Conservation (phyloP, 768 basidiomycete species). For the Rhodotorula paludigena region DNA sequence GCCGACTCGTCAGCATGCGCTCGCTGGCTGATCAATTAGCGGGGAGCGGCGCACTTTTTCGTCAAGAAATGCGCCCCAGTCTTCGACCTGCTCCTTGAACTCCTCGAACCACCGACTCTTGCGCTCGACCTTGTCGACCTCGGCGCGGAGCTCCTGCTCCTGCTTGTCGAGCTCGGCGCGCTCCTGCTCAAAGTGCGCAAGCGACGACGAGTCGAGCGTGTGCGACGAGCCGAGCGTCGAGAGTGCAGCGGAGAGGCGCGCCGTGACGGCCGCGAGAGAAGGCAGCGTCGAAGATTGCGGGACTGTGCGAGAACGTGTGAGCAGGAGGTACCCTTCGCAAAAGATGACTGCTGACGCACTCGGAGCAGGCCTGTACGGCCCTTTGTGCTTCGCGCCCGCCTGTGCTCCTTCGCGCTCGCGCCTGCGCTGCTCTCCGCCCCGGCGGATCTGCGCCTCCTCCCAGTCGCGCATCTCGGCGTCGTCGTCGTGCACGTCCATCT, state of each 20-base stretch:
- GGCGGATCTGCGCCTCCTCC: constrained; percentile 48
- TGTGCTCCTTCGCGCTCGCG: constrained; percentile 8
- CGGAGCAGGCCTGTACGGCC: constrained; percentile 45
- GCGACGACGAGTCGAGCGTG: constrained; percentile 41
- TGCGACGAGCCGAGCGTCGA: constrained; percentile 43
- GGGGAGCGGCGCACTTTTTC: constrained; percentile 47
- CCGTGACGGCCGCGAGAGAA: constrained; percentile 45
- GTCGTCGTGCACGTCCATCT: constrained; percentile 48
- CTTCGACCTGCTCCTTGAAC: constrained; percentile 50
- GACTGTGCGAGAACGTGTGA: constrained; percentile 40
- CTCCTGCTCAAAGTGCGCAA: constrained; percentile 45
- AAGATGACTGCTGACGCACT: constrained; percentile 43
- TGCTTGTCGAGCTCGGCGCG: constrained; percentile 46
- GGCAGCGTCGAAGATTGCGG: constrained; percentile 48
- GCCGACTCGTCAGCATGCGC: background rate
- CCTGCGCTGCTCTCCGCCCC: constrained; percentile 42
- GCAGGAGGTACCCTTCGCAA: background rate
- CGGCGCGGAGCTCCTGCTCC: constrained; percentile 48
- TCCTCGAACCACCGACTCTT: constrained; percentile 51
- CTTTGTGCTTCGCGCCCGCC: constrained; percentile 12
- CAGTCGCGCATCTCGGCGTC: constrained; percentile 44
- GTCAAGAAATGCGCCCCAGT: constrained; percentile 50
- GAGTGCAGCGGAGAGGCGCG: constrained; percentile 46
- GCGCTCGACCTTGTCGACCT: constrained; percentile 48
- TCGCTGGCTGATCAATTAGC: background rate